A percentile compares a stretch with the other conserved stretches of the same genome.
These are phyloP conservation scores for Clavispora phyllophila DNA, from an alignment of 805 yeast genomes.

Conservation along the genomic window DNA sequence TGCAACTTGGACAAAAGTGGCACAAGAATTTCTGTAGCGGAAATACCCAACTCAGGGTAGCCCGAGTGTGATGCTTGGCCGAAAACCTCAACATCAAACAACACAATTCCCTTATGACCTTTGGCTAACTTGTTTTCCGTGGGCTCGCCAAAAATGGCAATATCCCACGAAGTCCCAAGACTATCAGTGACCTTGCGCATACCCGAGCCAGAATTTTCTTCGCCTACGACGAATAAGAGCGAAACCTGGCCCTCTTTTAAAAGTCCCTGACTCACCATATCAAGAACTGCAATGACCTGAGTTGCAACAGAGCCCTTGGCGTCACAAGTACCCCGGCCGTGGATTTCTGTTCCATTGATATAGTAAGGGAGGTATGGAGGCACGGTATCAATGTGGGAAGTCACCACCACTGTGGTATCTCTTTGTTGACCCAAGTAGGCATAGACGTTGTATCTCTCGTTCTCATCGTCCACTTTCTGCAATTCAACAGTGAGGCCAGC, in stretches of 20 bases:
- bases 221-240: conserved; percentile 63
- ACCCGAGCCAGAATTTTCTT: conserved; percentile 63
- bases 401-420: conserved; percentile 45
- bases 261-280: conserved; percentile 33
- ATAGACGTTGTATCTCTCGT: conserved; percentile 46
- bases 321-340: conserved; percentile 66
- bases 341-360: conserved; percentile 44
- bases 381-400: conserved; percentile 70
- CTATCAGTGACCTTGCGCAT: conserved; percentile 43
- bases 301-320: conserved; percentile 71
- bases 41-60: conserved; percentile 63
- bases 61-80: conserved; percentile 66
- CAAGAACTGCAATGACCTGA: conserved; percentile 51
- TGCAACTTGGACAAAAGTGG: conserved; percentile 45
- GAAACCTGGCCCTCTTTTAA: conserved; percentile 52
- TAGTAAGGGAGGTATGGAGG: conserved; percentile 58
- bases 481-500: conserved; percentile 51
- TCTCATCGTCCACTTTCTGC: conserved; percentile 20
- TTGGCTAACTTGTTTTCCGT: conserved; percentile 63
- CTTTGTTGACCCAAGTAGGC: conserved; percentile 48
- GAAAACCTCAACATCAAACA: conserved; percentile 37
- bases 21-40: conserved; percentile 54
- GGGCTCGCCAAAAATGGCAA: conserved; percentile 71
- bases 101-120: conserved; percentile 62
- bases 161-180: conserved; percentile 47